These are phyloP conservation scores for Gossypium turneri DNA, from an alignment of 345 rosid species.

Conservation along the genomic window DNA sequence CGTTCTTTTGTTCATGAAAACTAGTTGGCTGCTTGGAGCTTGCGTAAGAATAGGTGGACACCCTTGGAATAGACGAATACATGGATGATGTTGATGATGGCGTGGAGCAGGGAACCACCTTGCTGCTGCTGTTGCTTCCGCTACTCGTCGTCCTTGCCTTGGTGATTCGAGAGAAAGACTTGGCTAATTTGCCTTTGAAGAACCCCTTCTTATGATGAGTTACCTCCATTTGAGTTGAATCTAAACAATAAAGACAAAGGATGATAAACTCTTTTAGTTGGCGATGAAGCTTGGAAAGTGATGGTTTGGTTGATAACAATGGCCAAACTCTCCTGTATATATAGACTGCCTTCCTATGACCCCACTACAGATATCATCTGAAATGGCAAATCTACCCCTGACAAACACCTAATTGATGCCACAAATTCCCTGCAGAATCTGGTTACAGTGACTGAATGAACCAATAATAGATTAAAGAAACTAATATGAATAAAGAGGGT, in stretches of 20 bases:
- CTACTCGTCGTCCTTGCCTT: not conserved
- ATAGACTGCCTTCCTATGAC: too few species aligned
- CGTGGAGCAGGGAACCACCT: constrained; percentile 23
- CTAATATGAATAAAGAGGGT: too few species aligned
- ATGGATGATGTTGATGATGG: not conserved
- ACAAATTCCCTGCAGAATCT: too few species aligned
- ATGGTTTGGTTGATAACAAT: not conserved
- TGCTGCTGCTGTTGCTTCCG: not conserved
- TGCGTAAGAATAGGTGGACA: not conserved
- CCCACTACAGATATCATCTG: too few species aligned
- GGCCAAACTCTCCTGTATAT: too few species aligned
- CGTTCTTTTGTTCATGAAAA: not conserved
- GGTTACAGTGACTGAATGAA: too few species aligned
- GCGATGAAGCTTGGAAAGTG: not conserved
- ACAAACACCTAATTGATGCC: too few species aligned
- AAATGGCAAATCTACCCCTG: too few species aligned
- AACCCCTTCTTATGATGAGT: constrained; percentile 21
- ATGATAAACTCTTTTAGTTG: too few species aligned
- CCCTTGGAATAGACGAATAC: not conserved
- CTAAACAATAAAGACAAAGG: not conserved
- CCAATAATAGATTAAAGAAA: too few species aligned
- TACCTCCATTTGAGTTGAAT: constrained; percentile 27
- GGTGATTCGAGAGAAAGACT: constrained; percentile 18
- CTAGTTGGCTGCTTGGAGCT: constrained; percentile 9
- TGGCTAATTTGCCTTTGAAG: constrained; percentile 26